Conservation (phyloP, 306 rosid genomes). For the Castanea sativa region DNA sequence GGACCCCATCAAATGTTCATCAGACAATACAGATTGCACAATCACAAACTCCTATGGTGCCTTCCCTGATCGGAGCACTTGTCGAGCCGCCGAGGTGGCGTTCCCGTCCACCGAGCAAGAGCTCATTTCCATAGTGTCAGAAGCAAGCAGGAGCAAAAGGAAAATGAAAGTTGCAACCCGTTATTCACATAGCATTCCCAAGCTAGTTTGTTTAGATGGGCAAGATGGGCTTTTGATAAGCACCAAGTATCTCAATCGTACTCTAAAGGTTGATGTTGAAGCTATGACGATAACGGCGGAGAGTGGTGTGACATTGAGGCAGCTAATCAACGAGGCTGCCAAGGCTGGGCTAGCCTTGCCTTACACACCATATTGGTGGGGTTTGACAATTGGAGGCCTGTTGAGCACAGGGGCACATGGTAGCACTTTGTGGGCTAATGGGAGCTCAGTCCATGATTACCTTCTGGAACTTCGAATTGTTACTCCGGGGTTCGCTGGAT, state of each 20-base stretch:
- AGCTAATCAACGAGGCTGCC: constrained; percentile 58
- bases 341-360: constrained; percentile 59
- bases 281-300: constrained; percentile 46
- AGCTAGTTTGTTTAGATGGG: constrained; percentile 65
- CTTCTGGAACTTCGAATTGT: constrained; percentile 50
- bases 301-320: constrained; percentile 62
- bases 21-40: constrained; percentile 50
- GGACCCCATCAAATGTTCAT: constrained; percentile 56
- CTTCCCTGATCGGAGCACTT: constrained; percentile 67
- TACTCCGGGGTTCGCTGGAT: constrained; percentile 46
- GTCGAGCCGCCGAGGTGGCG: constrained; percentile 33
- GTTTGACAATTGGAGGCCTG: constrained; percentile 74
- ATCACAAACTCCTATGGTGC: constrained; percentile 68
- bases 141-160: constrained; percentile 28
- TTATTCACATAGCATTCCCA: constrained; percentile 69
- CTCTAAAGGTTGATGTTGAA: constrained; percentile 39
- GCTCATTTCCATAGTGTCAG: constrained; percentile 46
- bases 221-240: constrained; percentile 62
- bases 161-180: constrained; percentile 62
- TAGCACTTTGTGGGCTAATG: constrained; percentile 73
- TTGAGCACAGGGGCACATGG: constrained; percentile 90
- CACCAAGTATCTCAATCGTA: constrained; percentile 54
- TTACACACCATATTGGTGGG: constrained; percentile 79
- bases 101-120: constrained; percentile 60
- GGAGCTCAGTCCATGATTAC: constrained; percentile 74